Base-by-base conservation (phyloP, 2,329 filamentous ascomycete species). In the Blastomyces gilchristii region DNA sequence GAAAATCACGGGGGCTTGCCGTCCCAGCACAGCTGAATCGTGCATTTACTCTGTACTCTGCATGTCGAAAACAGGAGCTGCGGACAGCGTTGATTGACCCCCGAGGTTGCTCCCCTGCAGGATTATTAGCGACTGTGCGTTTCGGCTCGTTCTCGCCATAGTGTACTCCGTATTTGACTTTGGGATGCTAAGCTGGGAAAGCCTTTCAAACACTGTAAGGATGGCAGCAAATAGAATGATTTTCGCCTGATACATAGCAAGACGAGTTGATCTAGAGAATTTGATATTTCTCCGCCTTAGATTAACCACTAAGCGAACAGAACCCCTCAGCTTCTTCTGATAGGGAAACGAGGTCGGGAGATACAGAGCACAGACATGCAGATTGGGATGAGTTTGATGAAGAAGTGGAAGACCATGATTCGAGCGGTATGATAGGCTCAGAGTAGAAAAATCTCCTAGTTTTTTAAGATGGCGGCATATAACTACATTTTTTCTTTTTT, bases 11-110 rank as follows among this genome's bases (percentile, higher is more conserved):
- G 50, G 22, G 14, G 50, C n/a, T 22, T 18, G 34, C n/a, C 3
- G 54, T 58, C 54, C 37, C 54, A 43, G n/a, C 37, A 12, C 34
- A 58, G 54, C 54, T 58, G 54, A 58, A 58, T 58, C n/a, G 11
- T 43, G 54, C 54, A 58, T 58, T 22, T 47, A n/a, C 3, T 37
- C 34, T 7, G 34, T 12, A 11, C 37, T 39, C 37, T 39, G 37
- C 37, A 39, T 39, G 16, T 56, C 18, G 25, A 37, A 22, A 5
- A 39, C 18, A n/a, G 34, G 1, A 14, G 54, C 37, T 58, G 54
- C 37, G 14, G 37, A 28, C 9, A 34, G 25, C 28, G 50, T n/a
- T 53, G 25, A 34, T 37, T 56, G n/a, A 28, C 54, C n/a, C 28
- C 37, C 37, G 18, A 31, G 31, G 31, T 37, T 54, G 25, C 28